Base-by-base conservation (phyloP, 352 stramenopile genomes). In the Phytophthora sojae region DNA sequence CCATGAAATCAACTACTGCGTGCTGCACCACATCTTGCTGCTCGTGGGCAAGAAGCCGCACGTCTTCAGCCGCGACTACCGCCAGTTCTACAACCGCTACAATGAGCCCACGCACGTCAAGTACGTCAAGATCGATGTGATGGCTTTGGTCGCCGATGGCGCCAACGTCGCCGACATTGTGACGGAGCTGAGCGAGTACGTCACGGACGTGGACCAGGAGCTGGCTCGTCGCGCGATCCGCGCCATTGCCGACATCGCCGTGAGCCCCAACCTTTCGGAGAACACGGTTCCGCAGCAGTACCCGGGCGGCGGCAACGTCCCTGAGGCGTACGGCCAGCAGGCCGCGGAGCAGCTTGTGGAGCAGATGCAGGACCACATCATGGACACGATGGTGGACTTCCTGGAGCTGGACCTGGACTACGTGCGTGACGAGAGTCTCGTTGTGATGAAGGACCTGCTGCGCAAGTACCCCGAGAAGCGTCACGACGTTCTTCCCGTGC, bases 101-200 rank as follows among this genome's bases (percentile, higher is more conserved):
- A 98, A 99, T 78, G 98, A 99, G 83, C 98, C 97, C 11, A 98
- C 96, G 21, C 89, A 98, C 74, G 96, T 99, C 65, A 99, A 99
- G 79, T 98, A 98, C 75, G 87, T 98, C 54, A 99, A 99, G 85
- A 93, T 99, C 47, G 81, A 97, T 59, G 92, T 99, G 50, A 77
- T 99, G 23, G 91, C 97, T n/a, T 85, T 95, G 35, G 86, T 99
- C 23, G 97, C 97, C 3, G 98, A 98, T 76, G 86, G 86, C 2
- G 81, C 94, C 19, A 99, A 97, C 64, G 96, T 98, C 6, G 90
- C 90, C 8, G 97, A 99, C 54, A 99, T 99, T 81, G 89, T 99
- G 15, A 92, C 86, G 19, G 98, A 99, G 84, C 82, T 99, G 17
- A 97, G 85, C 52, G 98, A 99, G 80, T 99, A 99, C 77, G 97